Conservation (phyloP, 106 monocot species). For the Platanthera guangdongensis region DNA sequence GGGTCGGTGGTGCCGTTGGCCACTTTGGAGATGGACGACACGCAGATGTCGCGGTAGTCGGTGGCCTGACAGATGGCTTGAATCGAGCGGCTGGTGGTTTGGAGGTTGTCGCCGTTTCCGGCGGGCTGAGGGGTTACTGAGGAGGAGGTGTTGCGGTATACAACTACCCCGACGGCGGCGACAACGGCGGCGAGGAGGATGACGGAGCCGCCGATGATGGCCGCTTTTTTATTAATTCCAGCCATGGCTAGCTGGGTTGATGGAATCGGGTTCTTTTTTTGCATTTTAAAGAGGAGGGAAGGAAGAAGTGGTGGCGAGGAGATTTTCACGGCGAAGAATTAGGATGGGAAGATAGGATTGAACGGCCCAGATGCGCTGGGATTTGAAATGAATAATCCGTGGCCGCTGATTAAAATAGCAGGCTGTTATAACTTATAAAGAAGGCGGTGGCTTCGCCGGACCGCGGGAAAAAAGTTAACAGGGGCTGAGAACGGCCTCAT, state of each 20-base stretch:
- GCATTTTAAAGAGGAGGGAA: too few relatives aligned
- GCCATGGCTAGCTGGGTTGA: not conserved
- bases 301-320: too few relatives aligned
- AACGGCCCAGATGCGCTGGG: too few relatives aligned
- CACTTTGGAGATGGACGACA: constrained; percentile 9
- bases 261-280: too few relatives aligned
- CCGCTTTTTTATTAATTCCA: constrained; percentile 4
- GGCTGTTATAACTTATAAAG: too few relatives aligned
- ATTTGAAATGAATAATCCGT: too few relatives aligned
- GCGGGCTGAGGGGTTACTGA: not conserved
- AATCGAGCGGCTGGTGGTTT: constrained; percentile 21
- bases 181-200: constrained; percentile 22
- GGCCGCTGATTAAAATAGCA: too few relatives aligned
- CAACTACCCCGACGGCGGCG: constrained; percentile 7
- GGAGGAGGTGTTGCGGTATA: not conserved
- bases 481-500: too few relatives aligned
- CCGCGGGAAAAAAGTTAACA: too few relatives aligned
- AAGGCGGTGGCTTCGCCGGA: too few relatives aligned
- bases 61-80: constrained; percentile 27
- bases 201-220: constrained; percentile 15
- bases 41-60: constrained; percentile 28
- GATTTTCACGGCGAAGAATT: too few relatives aligned
- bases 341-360: too few relatives aligned
- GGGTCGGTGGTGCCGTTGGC: constrained; percentile 20
- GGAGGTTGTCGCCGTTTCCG: not conserved